Evolutionary conservation across 2,329 filamentous ascomycete species (phyloP), one percentile per base, ranked within the genome.

Genomic region (Apiospora phragmitis): DNA sequence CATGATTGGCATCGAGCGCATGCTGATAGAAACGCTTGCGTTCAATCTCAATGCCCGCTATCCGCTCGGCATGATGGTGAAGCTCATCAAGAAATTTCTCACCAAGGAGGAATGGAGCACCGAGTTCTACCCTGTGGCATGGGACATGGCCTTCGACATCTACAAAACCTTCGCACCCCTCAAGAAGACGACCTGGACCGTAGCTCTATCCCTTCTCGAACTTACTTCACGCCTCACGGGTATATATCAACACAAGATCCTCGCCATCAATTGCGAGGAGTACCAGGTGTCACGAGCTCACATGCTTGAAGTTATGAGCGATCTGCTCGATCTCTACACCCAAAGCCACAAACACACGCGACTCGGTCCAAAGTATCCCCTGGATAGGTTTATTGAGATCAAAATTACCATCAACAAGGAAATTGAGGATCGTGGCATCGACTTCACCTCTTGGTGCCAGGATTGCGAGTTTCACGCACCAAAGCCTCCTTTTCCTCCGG

Each of bases 41-140:
- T 99, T 99, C 81, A 95, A 99, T 81, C 98, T 98, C 79, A 91
- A 95, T 45, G 95, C 91, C 71, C 91, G 94, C 47, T 93, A 97
- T 77, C 94, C 95, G 0, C 94, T 98, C 76, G 93, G 94, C 73
- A 86, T 94, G 29, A 85, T 98, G 55, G 87, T 94, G 75, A 98
- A 98, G 83, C 86, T 97, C 35, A 86, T 91, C 68, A 89, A 91
- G 77, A 83, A 83, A 65, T 86, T 92, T 70, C 79, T 88, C 21
- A 82, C 75, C 26, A 71, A 74, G 2, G 81, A 84, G 6, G 84
- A 89, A 9, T 85, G 87, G 6, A 86, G 84, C 26, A 18, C 51
- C 69, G 82, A 86, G 12, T 89, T 94, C 72, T 89, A 91, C 41
- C 85, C 86, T 21, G 87, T 90, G 0, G 93, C 94, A 0, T 97